phyloP scores from a whole-genome alignment of 805 yeast species.

The Saccharomyces kudriavzevii region DNA sequence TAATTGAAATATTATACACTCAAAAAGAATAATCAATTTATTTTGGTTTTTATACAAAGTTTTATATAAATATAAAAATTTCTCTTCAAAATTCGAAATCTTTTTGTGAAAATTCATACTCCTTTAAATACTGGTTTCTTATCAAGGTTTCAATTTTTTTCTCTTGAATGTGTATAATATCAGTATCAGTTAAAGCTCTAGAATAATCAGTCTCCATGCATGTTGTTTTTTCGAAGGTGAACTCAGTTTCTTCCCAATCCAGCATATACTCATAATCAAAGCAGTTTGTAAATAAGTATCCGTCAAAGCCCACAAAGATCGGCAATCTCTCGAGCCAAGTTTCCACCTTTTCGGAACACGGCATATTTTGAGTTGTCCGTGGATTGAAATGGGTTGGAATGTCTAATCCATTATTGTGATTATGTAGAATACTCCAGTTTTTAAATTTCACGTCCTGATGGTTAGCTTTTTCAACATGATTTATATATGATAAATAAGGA shows the following conservation, averaged over 20 bases:
- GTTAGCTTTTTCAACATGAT: neutral
- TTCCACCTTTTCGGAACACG: conserved; percentile 54
- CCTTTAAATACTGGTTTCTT: conserved; percentile 11
- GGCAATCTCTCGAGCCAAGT: conserved; percentile 60
- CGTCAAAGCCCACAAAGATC: conserved; percentile 20
- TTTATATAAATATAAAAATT: neutral
- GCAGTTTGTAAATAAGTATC: conserved; percentile 16
- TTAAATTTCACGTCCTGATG: neutral
- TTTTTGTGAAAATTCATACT: neutral
- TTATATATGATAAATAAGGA: neutral
- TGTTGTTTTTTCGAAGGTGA: conserved; percentile 11
- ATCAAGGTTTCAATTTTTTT: conserved; percentile 18
- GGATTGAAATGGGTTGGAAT: conserved; percentile 53
- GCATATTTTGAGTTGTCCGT: conserved; percentile 54
- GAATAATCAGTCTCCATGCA: conserved; percentile 1
- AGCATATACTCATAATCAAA: conserved; percentile 18
- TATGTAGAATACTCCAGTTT: neutral
- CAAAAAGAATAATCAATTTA: neutral
- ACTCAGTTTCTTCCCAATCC: conserved; percentile 30
- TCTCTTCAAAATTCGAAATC: neutral
- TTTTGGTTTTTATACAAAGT: neutral
- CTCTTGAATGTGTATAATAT: conserved; percentile 18
- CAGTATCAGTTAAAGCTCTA: conserved; percentile 13
- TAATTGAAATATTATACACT: neutral
- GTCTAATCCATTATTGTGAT: neutral